Evolutionary conservation across 352 stramenopile species (phyloP).

Genomic region (Aphanomyces stellatus): DNA sequence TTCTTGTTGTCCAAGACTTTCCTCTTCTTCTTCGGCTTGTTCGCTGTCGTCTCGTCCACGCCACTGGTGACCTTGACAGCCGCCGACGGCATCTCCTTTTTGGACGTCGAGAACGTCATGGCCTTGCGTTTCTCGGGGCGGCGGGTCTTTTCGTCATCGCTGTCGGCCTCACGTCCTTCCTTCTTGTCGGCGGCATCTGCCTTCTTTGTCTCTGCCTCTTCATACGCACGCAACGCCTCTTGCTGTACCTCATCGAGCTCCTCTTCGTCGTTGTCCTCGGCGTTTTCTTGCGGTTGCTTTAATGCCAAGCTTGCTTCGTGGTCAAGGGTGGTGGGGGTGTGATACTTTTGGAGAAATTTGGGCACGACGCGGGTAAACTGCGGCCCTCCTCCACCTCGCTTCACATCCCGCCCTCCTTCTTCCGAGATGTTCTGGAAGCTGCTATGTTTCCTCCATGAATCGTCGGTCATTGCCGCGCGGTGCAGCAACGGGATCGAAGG

Average conservation of each 20-base stretch:
- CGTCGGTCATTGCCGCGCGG: conserved; percentile 67
- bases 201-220: conserved; percentile 42
- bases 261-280: conserved; percentile 48
- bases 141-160: conserved; percentile 38
- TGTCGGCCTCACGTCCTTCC: too few species aligned
- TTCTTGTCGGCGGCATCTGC: conserved; percentile 24
- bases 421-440: conserved; percentile 49
- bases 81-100: background rate
- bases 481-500: too few species aligned
- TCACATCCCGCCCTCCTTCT: conserved; percentile 21
- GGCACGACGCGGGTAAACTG: conserved; percentile 78
- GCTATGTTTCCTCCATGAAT: conserved; percentile 59
- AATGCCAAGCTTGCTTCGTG: conserved; percentile 54
- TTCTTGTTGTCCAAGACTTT: conserved; percentile 75
- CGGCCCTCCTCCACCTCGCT: conserved; percentile 33
- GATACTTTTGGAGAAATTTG: conserved; percentile 76
- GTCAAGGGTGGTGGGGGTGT: conserved; percentile 44
- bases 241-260: conserved; percentile 76
- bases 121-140: background rate
- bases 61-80: too few species aligned
- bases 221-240: conserved; percentile 61
- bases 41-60: conserved; percentile 16
- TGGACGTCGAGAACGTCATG: conserved; percentile 6
- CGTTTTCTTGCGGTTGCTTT: conserved; percentile 27
- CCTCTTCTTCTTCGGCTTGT: conserved; percentile 36